Evolutionary conservation across 768 basidiomycete genomes (phyloP).

Genomic region (Rhizopogon roseolus): DNA sequence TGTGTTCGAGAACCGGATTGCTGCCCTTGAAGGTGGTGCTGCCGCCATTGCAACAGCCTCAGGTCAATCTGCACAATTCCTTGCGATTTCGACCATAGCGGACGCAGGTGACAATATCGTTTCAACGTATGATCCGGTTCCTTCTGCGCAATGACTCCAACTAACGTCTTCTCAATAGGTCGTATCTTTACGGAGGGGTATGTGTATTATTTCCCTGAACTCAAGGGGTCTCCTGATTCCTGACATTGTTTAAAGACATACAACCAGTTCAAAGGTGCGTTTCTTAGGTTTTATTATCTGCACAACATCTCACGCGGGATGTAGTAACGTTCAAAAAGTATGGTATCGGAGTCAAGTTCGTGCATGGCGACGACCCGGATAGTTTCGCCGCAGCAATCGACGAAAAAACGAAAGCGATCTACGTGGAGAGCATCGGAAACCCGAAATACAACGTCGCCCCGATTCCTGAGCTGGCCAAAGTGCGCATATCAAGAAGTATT

Average conservation of each 20-base stretch:
- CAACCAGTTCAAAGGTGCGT: constrained; percentile 57
- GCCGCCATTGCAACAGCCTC: constrained; percentile 55
- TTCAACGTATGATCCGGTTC: constrained; percentile 35
- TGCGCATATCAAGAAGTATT: constrained; percentile 8
- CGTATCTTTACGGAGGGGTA: constrained; percentile 58
- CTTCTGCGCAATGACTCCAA: too few species aligned
- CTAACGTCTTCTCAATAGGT: constrained; percentile 20
- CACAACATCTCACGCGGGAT: background rate
- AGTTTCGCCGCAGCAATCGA: constrained; percentile 52
- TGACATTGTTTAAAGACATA: constrained; percentile 39
- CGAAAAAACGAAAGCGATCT: constrained; percentile 54
- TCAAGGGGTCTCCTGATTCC: background rate
- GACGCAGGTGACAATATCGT: constrained; percentile 61
- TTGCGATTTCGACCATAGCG: constrained; percentile 51
- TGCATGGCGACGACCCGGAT: constrained; percentile 40
- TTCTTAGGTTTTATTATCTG: background rate
- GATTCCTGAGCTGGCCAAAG: constrained; percentile 55
- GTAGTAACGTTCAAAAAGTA: constrained; percentile 51
- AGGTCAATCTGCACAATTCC: constrained; percentile 60
- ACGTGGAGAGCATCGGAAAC: constrained; percentile 59
- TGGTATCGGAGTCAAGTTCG: constrained; percentile 52
- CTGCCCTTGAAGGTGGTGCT: constrained; percentile 58
- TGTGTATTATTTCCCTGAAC: constrained; percentile 11
- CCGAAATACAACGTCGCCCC: constrained; percentile 53
- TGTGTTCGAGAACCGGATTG: constrained; percentile 61